Evolutionary conservation across 352 stramenopile species (phyloP), one percentile per base, ranked within the genome.

Genomic region (Globisporangium emineosum): DNA sequence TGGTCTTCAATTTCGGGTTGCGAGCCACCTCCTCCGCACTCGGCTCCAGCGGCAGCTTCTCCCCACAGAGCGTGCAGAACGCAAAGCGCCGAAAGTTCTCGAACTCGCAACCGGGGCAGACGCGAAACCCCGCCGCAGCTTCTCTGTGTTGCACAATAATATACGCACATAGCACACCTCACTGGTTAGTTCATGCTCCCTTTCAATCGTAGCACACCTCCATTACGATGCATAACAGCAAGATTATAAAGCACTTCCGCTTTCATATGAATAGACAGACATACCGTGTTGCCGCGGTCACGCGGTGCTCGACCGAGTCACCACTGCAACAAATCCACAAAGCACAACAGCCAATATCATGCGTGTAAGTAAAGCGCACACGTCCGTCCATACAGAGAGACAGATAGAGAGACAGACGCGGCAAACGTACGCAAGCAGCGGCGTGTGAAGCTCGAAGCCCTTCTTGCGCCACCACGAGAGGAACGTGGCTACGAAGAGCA

Each of bases 11-110:
- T 40, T 40, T 32, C 12, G 25, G n/a, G n/a, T n/a, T n/a, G n/a
- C n/a, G 32, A 10, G 1, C 47, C 33, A 8, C 68, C 65, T 25
- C 65, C 67, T 15, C 60, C 64, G 23, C 21, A 76, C 70, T 15
- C 72, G 59, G 33, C 33, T 40, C 47, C 30, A 50, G 42, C 35
- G 5, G 35, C 35, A 90, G 68, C 33, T 79, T 79, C 51, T 88
- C 77, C 19, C 78, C 83, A 37, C 83, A 91, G n/a, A 90, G 62
- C 13, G 74, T 78, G 62, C 83, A 91, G 65, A 88, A 77, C 32
- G 76, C 66, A 57, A 86, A 81, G 43, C 83, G 78, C 60, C 71
- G 78, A 64, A 91, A 91, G 71, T 90, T 91, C 42, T 89, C 83
- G 61, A 86, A 86, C 43, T 65, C 68, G 43, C 77, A 86, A 10